These are phyloP conservation scores for Plasmodium gaboni DNA, from an alignment of 169 alveolate species.

Conservation along the genomic window DNA sequence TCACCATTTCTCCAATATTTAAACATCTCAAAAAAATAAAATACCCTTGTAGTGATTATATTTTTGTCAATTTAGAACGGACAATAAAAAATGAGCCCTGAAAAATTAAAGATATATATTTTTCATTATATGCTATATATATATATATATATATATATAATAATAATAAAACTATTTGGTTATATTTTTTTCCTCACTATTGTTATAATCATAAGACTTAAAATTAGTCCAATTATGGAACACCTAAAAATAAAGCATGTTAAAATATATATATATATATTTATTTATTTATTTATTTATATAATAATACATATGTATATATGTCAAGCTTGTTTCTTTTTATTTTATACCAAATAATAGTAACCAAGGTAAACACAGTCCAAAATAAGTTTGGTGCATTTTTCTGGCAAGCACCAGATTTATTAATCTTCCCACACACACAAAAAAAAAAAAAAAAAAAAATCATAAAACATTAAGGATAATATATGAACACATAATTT, in stretches of 20 bases:
- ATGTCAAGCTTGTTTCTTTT: not conserved
- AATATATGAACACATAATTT: too few relatives aligned
- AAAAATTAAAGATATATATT: constrained; percentile 5
- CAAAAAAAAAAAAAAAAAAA: not conserved
- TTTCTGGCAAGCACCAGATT: constrained; percentile 65
- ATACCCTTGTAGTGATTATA: not conserved
- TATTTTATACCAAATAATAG: constrained; percentile 51
- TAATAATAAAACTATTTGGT: not conserved
- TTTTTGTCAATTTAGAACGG: constrained; percentile 27
- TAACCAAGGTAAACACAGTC: constrained; percentile 69
- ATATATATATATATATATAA: not conserved
- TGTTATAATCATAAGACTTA: constrained; percentile 71
- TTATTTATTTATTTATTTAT: not conserved
- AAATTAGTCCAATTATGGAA: constrained; percentile 66
- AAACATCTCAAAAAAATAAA: constrained; percentile 9
- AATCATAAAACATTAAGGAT: not conserved
- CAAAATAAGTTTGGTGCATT: constrained; percentile 55
- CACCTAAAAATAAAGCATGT: constrained; percentile 18
- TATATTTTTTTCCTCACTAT: constrained; percentile 43
- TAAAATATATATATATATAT: not conserved
- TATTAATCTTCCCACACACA: constrained; percentile 35
- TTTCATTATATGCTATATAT: not conserved
- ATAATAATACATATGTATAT: not conserved
- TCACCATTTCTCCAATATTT: not conserved
- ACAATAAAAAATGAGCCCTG: constrained; percentile 63